Evolutionary conservation across 2,329 filamentous ascomycete genomes (phyloP), one percentile per base, ranked within the genome.

Genomic region (Sclerotinia minor): DNA sequence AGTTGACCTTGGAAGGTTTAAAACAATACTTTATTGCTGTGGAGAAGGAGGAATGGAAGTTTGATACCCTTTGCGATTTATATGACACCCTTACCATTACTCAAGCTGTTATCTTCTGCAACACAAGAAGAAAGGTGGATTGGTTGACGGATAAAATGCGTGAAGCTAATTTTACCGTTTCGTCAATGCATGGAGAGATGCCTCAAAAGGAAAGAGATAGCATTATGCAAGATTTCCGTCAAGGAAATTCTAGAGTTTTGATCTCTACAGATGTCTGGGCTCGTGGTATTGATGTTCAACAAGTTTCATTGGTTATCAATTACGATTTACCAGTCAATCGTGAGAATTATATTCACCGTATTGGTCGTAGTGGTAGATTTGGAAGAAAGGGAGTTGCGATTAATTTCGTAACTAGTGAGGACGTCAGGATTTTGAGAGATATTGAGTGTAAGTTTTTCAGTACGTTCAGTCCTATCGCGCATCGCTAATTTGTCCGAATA

Each of bases 131-230:
- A 80, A 99, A 99, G 91, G 95, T 99, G 65, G 95, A 99, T 80
- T 99, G 95, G 95, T 83, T 99, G 69, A 98, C 95, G 5, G 95
- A 99, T 82, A 99, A 99, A 85, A 97, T 99, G 92, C 91, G 93
- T 72, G 95, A 97, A 79, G 92, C 93, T 75, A 97, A 99, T 82
- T 99, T 99, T 80, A 99, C 95, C 0, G 95, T 99, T 73, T 96
- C 92, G 75, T 94, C 92, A 75, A 99, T 99, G 95, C 95, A 99
- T 78, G 95, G 95, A 73, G 95, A 99, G 76, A 99, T 99, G 95
- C 93, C 94, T 32, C 95, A 99, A 79, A 95, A 95, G 81, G 94
- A 98, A 80, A 90, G 95, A 75, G 95, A 99, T 82, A 94, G 92
- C 80, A 99, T 99, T 78, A 99, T 99, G 95, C 92, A 97, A 79